A percentile compares a stretch with the other conserved stretches of the same genome.
These are phyloP conservation scores for Remersonia thermophila DNA, from an alignment of 2,329 filamentous ascomycete species.

Conservation along the genomic window DNA sequence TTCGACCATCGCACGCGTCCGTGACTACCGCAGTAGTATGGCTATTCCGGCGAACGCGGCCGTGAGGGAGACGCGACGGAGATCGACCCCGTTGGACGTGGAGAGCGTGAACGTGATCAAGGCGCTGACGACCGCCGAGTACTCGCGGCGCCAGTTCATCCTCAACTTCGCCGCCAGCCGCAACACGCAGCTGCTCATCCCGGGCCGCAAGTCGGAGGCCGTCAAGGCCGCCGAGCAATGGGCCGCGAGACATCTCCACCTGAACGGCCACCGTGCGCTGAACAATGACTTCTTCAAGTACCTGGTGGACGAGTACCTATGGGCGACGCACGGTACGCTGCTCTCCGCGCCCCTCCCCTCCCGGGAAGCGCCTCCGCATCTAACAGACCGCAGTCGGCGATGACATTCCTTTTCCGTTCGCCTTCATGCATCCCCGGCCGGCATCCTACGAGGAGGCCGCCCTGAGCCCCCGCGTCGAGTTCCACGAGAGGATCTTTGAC, in stretches of 20 bases:
- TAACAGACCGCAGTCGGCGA: slow-evolving; percentile 9
- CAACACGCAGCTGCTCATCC: slow-evolving; percentile 15
- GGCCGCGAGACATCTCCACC: slow-evolving; percentile 11
- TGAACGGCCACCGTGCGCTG: slow-evolving; percentile 10
- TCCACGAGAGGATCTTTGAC: not conserved
- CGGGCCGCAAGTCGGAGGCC: slow-evolving; percentile 15
- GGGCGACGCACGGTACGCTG: slow-evolving; percentile 12
- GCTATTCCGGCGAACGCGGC: slow-evolving; percentile 14
- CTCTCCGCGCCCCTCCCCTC: too few relatives aligned
- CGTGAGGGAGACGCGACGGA: slow-evolving; percentile 14
- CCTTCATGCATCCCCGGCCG: slow-evolving; percentile 13
- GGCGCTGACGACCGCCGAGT: slow-evolving; percentile 17
- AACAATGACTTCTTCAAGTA: slow-evolving; percentile 17
- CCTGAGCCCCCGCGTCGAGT: not conserved
- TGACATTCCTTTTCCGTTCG: slow-evolving; percentile 14
- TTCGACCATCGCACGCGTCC: not conserved
- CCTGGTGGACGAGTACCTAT: slow-evolving; percentile 14
- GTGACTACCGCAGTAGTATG: slow-evolving; percentile 4
- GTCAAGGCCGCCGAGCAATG: slow-evolving; percentile 18
- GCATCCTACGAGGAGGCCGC: slow-evolving; percentile 1
- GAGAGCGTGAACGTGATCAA: slow-evolving; percentile 16
- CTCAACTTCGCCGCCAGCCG: slow-evolving; percentile 17
- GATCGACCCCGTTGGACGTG: slow-evolving; percentile 10
- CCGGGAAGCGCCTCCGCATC: too few relatives aligned
- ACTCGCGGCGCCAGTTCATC: slow-evolving; percentile 17